Evolutionary conservation across 176 grass and related monocot species (phyloP).

Genomic region (Cenchrus fungigraminus): DNA sequence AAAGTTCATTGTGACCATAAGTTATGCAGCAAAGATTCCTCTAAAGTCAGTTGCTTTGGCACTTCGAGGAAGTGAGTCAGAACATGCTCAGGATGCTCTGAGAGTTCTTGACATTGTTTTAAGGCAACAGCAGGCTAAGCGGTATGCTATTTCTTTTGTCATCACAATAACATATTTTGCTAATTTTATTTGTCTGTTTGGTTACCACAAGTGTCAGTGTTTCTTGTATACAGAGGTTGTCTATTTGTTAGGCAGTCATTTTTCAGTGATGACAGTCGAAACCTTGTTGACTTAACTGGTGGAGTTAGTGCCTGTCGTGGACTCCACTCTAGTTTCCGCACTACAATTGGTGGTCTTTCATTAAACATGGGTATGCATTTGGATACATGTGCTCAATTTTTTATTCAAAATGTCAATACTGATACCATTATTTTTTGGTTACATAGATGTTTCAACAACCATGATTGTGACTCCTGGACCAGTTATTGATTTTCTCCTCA

Average conservation of each 20-base stretch:
- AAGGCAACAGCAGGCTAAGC: slow-evolving; percentile 91
- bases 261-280: slow-evolving; percentile 64
- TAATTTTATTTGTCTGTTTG: slow-evolving; percentile 8
- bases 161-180: neutral
- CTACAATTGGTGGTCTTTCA: slow-evolving; percentile 56
- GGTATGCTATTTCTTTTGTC: slow-evolving; percentile 46
- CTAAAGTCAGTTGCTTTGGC: slow-evolving; percentile 67
- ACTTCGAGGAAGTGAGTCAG: slow-evolving; percentile 59
- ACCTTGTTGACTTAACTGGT: slow-evolving; percentile 75
- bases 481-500: slow-evolving; percentile 76
- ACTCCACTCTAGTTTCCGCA: slow-evolving; percentile 74
- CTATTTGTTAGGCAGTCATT: slow-evolving; percentile 74
- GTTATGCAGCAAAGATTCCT: slow-evolving; percentile 76
- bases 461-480: slow-evolving; percentile 94
- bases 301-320: slow-evolving; percentile 63
- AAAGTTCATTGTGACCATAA: slow-evolving; percentile 64
- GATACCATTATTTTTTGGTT: slow-evolving; percentile 17
- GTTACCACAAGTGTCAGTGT: slow-evolving; percentile 26
- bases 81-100: slow-evolving; percentile 73
- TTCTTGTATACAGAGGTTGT: slow-evolving; percentile 56
- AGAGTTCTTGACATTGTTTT: slow-evolving; percentile 87
- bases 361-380: slow-evolving; percentile 67
- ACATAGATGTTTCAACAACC: slow-evolving; percentile 91
- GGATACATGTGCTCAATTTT: slow-evolving; percentile 25
- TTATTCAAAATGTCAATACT: slow-evolving; percentile 31